Evolutionary conservation across 768 basidiomycete species (phyloP).

Genomic region (Psilocybe cyanescens): DNA sequence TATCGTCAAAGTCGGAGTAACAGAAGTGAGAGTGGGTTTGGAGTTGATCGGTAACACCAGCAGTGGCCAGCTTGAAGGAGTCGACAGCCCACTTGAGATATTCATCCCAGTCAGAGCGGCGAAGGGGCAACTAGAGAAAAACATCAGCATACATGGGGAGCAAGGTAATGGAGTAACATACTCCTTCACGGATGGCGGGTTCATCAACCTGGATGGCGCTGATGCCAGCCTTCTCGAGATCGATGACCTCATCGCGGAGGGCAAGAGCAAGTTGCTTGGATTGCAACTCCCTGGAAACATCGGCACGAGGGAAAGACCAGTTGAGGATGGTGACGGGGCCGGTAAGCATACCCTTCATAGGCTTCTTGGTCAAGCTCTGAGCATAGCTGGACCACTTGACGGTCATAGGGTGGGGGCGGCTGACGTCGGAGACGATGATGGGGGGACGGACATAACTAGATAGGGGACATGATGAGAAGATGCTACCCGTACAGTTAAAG

Average conservation of each 20-base stretch:
- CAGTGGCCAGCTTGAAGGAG: conserved; percentile 97
- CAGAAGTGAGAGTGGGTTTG: conserved; percentile 99
- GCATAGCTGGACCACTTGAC: conserved; percentile 97
- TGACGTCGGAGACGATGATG: conserved; percentile 97
- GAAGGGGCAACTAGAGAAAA: conserved; percentile 81
- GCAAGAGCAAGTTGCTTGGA: conserved; percentile 98
- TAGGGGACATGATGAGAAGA: neutral
- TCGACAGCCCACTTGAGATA: conserved; percentile 99
- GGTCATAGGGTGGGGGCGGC: conserved; percentile 90
- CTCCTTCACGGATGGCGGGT: conserved; percentile 99
- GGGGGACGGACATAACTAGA: conserved; percentile 93
- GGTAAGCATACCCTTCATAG: conserved; percentile 99
- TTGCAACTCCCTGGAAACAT: conserved; percentile 94
- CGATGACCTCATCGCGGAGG: conserved; percentile 96
- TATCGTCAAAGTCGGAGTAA: conserved; percentile 98
- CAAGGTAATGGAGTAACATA: conserved; percentile 39
- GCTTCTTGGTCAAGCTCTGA: conserved; percentile 89
- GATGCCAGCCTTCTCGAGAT: conserved; percentile 96
- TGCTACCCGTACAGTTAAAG: conserved; percentile 6
- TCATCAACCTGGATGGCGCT: conserved; percentile 99
- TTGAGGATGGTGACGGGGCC: conserved; percentile 99
- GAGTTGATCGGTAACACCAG: conserved; percentile 91
- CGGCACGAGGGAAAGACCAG: conserved; percentile 99
- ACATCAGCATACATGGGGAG: conserved; percentile 14
- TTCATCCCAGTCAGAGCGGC: conserved; percentile 92